phyloP scores from a whole-genome alignment of 371 early-diverging fungal genomes.

The Saksenaea oblongispora region DNA sequence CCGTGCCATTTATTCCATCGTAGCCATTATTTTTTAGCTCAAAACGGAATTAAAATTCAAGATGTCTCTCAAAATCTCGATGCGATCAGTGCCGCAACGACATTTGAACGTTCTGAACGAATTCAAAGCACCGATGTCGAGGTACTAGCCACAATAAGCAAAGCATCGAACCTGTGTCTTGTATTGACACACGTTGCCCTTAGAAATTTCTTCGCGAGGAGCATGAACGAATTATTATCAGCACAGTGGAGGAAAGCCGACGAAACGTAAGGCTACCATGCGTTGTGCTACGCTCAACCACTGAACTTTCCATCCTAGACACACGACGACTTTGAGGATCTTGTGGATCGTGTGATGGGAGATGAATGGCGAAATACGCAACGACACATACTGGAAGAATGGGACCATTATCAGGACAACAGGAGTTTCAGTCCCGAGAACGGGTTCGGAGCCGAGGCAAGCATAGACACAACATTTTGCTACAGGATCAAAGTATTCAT shows the following conservation, averaged over 20 bases:
- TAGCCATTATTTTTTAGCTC: conserved; percentile 68
- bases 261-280: conserved; percentile 38
- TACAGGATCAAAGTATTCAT: neutral
- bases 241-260: conserved; percentile 72
- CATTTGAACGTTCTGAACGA: conserved; percentile 68
- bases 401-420: conserved; percentile 19
- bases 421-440: conserved; percentile 4
- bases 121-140: conserved; percentile 79
- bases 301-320: neutral
- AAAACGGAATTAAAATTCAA: conserved; percentile 75
- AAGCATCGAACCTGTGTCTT: neutral
- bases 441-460: neutral
- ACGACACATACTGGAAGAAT: conserved; percentile 18
- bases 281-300: neutral
- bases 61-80: conserved; percentile 57
- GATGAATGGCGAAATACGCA: conserved; percentile 9
- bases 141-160: conserved; percentile 21
- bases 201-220: conserved; percentile 69
- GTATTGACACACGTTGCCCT: neutral
- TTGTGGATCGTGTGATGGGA: conserved; percentile 8
- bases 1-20: neutral
- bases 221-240: conserved; percentile 73
- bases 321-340: conserved; percentile 11
- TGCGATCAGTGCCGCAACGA: conserved; percentile 59
- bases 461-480: neutral